Evolutionary conservation across 345 rosid species (phyloP).

Genomic region (Murraya koenigii): DNA sequence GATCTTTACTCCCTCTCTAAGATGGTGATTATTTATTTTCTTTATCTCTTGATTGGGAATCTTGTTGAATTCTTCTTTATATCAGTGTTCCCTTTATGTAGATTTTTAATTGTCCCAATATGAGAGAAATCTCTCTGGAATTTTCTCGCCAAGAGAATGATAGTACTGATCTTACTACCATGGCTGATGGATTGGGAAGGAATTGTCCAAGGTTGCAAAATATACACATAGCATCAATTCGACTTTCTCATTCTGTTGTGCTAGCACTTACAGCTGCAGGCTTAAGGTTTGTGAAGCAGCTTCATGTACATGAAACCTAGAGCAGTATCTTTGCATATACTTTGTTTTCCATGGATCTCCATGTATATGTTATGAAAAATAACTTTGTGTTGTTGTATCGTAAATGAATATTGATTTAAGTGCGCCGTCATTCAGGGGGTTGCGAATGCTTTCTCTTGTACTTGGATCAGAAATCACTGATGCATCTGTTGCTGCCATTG

Average conservation of each 20-base stretch:
- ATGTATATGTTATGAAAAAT: background rate
- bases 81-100: conserved; percentile 15
- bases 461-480: conserved; percentile 89
- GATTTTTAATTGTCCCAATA: conserved; percentile 82
- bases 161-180: conserved; percentile 60
- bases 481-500: conserved; percentile 92
- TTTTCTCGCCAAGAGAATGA: conserved; percentile 83
- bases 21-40: conserved; percentile 48
- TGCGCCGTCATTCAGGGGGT: conserved; percentile 44
- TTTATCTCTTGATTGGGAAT: background rate
- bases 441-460: conserved; percentile 93
- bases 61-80: conserved; percentile 4
- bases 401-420: conserved; percentile 5
- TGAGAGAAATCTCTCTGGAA: conserved; percentile 77
- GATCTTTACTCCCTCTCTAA: conserved; percentile 72
- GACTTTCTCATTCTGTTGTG: conserved; percentile 76
- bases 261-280: conserved; percentile 82
- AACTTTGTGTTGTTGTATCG: background rate
- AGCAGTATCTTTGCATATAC: background rate
- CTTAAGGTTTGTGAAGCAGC: conserved; percentile 55
- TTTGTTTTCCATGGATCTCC: background rate
- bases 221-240: conserved; percentile 78
- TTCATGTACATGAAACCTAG: background rate
- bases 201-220: conserved; percentile 71
- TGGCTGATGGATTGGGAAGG: conserved; percentile 77